phyloP scores from a whole-genome alignment of 495 filamentous ascomycete genomes.

The Mytilinidion resinicola region DNA sequence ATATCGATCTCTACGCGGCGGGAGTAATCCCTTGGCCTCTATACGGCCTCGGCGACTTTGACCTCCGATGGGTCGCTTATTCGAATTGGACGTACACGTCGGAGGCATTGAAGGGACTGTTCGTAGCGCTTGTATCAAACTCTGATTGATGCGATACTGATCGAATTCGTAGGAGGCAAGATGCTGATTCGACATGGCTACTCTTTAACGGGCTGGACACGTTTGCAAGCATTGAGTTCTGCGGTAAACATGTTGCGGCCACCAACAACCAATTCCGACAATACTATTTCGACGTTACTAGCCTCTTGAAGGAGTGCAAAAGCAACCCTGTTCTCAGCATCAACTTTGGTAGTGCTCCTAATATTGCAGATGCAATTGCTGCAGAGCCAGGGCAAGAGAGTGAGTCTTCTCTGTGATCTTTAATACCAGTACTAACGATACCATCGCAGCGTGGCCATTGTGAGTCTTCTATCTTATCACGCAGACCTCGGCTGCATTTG shows the following conservation, averaged over 20 bases:
- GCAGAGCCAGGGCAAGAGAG: conserved; percentile 48
- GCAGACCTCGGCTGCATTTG: not conserved
- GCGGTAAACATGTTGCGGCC: conserved; percentile 52
- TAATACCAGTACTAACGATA: not conserved
- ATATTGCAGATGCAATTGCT: conserved; percentile 50
- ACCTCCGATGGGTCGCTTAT: conserved; percentile 54
- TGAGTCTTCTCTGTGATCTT: conserved; percentile 3
- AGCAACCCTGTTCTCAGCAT: conserved; percentile 40
- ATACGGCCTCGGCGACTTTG: conserved; percentile 55
- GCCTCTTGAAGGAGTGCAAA: conserved; percentile 44
- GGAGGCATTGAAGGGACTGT: conserved; percentile 44
- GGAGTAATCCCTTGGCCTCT: conserved; percentile 37
- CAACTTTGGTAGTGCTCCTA: conserved; percentile 52
- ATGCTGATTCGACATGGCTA: conserved; percentile 31
- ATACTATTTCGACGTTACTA: conserved; percentile 60
- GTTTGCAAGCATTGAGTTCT: conserved; percentile 56
- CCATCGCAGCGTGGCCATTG: not conserved
- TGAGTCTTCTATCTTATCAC: not conserved
- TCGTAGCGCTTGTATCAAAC: not conserved
- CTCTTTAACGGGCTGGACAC: conserved; percentile 61
- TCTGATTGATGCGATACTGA: not conserved
- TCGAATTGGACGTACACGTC: conserved; percentile 63
- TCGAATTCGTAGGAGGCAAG: not conserved
- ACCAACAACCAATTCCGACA: conserved; percentile 70
- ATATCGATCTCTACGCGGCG: conserved; percentile 54